Base-by-base conservation (phyloP, 257 asterid species). In the Salvia miltiorrhiza region DNA sequence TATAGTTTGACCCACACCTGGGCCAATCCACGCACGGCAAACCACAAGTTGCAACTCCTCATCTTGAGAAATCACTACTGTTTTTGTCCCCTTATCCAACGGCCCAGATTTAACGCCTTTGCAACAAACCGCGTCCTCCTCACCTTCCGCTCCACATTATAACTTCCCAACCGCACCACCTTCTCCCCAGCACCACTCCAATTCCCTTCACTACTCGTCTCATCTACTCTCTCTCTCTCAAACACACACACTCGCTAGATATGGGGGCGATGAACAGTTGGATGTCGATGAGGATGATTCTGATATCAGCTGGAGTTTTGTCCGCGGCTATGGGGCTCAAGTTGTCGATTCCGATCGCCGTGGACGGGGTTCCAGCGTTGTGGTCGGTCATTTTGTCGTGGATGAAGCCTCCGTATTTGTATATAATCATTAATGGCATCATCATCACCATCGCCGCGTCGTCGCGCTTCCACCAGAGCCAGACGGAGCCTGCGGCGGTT, bases 391-490 rank as follows among this genome's bases (percentile, higher is more conserved):
- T 82, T 14, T 9, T 39, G 28, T 49, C 76, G 28, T 86, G 89
- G 85, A 44, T 88, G 54, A 90, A 78, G 74, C 97, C 97, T 30
- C 97, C 96, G 12, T 92, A 87, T 50, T 65, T 92, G 69, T 90
- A 85, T 75, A 35, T 92, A 35, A 65, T 90, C 77, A 71, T 88
- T 78, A 88, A 92, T 75, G 87, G 82, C 12, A 92, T 92, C 74
- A 88, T 92, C 78, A 70, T 92, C 65, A 76, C 85, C 26, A 82
- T 92, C 66, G 93, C 65, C 68, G 89, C 84, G 7, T 24, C 93
- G 21, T 83, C 98, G 23, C 87, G 86, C 61, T 84, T 84, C 78
- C 80, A 69, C 66, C 76, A 75, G 0, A 65, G 70, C 65, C 76
- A 70, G 14, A 48, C 82, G 26, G 77, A 78, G 17, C 37, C 75